phyloP scores from a whole-genome alignment of 2,329 filamentous ascomycete genomes.

The Alternaria ethzedia region DNA sequence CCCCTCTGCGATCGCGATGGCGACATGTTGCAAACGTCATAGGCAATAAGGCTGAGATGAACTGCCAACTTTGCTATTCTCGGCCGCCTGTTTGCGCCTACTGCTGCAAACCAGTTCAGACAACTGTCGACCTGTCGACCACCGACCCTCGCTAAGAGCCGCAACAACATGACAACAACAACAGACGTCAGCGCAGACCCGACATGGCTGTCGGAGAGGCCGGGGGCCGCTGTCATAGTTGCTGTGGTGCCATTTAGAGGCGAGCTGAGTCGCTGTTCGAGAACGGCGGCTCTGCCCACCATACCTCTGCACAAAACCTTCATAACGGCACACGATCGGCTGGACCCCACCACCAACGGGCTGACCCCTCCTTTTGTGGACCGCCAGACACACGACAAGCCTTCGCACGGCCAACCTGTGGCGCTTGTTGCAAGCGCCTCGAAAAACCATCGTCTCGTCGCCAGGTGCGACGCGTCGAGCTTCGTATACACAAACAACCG shows the following conservation, averaged over 20 bases:
- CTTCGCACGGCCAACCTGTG: constrained; percentile 25
- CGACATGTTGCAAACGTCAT: constrained; percentile 40
- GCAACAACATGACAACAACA: constrained; percentile 16
- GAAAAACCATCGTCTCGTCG: constrained; percentile 33
- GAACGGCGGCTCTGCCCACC: constrained; percentile 31
- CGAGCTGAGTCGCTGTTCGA: constrained; percentile 41
- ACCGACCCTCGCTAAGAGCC: not conserved
- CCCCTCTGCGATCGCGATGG: constrained; percentile 37
- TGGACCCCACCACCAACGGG: constrained; percentile 43
- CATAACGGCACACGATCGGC: constrained; percentile 27
- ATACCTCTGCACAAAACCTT: constrained; percentile 44
- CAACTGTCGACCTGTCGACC: constrained; percentile 13
- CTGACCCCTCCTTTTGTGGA: constrained; percentile 43
- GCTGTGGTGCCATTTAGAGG: constrained; percentile 14
- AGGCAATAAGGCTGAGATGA: constrained; percentile 28
- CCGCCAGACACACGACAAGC: constrained; percentile 23
- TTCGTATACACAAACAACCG: constrained; percentile 42
- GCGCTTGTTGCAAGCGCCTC: constrained; percentile 35
- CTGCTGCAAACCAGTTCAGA: constrained; percentile 13
- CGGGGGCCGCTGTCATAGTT: constrained; percentile 33
- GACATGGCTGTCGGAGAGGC: constrained; percentile 27
- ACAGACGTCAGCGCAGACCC: constrained; percentile 15
- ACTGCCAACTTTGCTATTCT: constrained; percentile 32
- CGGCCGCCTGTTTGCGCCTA: constrained; percentile 8
- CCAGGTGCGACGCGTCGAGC: constrained; percentile 42